Evolutionary conservation across 202 grass and related monocot genomes (phyloP).

Genomic region (Eragrostis tef): DNA sequence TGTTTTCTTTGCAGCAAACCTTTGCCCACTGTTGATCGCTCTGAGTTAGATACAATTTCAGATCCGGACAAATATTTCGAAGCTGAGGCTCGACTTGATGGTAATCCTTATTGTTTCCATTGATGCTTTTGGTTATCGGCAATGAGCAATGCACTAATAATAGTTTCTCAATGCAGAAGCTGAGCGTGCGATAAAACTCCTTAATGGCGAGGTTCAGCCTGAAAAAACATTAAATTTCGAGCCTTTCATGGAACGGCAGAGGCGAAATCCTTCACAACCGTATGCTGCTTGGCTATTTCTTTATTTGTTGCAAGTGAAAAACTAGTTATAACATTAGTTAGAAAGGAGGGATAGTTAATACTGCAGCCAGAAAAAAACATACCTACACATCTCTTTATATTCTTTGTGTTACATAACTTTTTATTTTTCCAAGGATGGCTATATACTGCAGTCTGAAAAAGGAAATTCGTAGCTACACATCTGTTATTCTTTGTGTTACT

Average conservation of each 20-base stretch:
- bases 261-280: slow-evolving; percentile 45
- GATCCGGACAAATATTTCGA: slow-evolving; percentile 57
- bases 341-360: slow-evolving; percentile 1
- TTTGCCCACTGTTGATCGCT: slow-evolving; percentile 46
- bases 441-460: slow-evolving; percentile 23
- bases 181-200: slow-evolving; percentile 52
- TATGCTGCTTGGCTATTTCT: slow-evolving; percentile 47
- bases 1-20: slow-evolving; percentile 55
- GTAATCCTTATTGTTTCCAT: slow-evolving; percentile 44
- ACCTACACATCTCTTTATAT: background rate
- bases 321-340: slow-evolving; percentile 14
- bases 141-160: slow-evolving; percentile 28
- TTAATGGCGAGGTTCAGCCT: slow-evolving; percentile 49
- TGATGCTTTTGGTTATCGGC: slow-evolving; percentile 21
- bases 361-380: slow-evolving; percentile 12
- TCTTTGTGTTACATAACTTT: background rate
- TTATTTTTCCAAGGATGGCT: background rate
- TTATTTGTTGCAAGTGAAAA: slow-evolving; percentile 26
- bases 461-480: background rate
- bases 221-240: slow-evolving; percentile 26
- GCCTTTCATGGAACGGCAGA: slow-evolving; percentile 28
- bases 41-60: slow-evolving; percentile 41
- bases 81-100: slow-evolving; percentile 51
- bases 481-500: slow-evolving; percentile 4
- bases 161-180: slow-evolving; percentile 55